Percentiles rank a stretch among this genome's conserved stretches.
phyloP scores from a whole-genome alignment of 2,329 filamentous ascomycete genomes.

The Cladosporium phlei region DNA sequence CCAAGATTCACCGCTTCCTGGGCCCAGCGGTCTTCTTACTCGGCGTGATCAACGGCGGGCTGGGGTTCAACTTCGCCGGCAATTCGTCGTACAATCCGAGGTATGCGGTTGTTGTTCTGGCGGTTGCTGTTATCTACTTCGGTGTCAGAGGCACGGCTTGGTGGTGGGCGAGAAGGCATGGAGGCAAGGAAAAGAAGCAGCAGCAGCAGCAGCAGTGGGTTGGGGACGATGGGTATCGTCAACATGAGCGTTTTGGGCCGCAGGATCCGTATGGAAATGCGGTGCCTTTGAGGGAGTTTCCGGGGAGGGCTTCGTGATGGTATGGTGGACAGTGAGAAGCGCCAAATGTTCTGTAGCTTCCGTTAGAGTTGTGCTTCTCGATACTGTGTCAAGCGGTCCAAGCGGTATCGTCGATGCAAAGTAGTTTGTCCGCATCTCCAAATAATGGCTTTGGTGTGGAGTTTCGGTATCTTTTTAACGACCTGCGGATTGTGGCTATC shows the following conservation, averaged over 20 bases:
- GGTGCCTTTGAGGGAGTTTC: constrained; percentile 3
- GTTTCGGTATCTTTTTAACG: too few relatives aligned
- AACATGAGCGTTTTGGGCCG: constrained; percentile 2
- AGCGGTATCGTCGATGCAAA: too few relatives aligned
- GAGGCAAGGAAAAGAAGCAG: background rate
- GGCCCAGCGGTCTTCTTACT: constrained; percentile 52
- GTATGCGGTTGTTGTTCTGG: background rate
- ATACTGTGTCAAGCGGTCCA: too few relatives aligned
- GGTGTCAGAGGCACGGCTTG: background rate
- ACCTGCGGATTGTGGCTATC: too few relatives aligned
- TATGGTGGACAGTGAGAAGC: too few relatives aligned
- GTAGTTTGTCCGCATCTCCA: too few relatives aligned
- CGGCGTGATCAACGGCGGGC: constrained; percentile 54
- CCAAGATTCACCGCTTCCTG: constrained; percentile 54
- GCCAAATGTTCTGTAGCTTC: too few relatives aligned
- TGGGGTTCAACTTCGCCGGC: constrained; percentile 56
- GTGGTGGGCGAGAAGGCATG: constrained; percentile 5
- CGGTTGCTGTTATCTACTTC: constrained; percentile 2
- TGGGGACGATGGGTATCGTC: constrained; percentile 2
- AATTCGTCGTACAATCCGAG: constrained; percentile 27
- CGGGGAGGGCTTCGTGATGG: background rate
- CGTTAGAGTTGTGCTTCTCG: too few relatives aligned
- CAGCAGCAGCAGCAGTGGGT: constrained; percentile 3
- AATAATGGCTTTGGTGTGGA: too few relatives aligned
- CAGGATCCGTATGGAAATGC: constrained; percentile 1